Evolutionary conservation across 2,329 filamentous ascomycete species (phyloP).

Genomic region (Tothia fuscella): DNA sequence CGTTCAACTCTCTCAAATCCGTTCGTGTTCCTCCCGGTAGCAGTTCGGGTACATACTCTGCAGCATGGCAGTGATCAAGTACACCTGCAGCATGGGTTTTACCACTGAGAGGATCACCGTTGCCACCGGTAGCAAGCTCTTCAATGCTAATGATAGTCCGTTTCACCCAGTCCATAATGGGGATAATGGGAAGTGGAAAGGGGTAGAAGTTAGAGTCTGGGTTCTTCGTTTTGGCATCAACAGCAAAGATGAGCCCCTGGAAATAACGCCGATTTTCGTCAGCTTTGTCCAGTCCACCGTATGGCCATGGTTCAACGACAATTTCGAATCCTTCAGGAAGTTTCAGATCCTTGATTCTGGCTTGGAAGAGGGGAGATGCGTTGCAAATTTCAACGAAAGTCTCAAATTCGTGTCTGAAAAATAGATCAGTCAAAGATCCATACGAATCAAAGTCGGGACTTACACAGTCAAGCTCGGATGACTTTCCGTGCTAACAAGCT

Average conservation of each 20-base stretch:
- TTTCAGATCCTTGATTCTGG: background rate
- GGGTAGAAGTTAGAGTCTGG: constrained; percentile 29
- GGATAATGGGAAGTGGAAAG: constrained; percentile 27
- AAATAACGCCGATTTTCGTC: background rate
- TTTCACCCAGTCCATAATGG: constrained; percentile 25
- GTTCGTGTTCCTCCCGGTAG: constrained; percentile 23
- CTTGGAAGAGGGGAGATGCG: background rate
- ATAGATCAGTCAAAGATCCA: background rate
- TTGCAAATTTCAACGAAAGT: background rate
- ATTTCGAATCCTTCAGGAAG: background rate
- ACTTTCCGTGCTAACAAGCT: background rate
- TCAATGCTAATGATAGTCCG: constrained; percentile 25
- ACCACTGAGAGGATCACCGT: background rate
- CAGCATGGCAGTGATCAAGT: constrained; percentile 14
- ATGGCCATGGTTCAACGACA: background rate
- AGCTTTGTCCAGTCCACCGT: background rate
- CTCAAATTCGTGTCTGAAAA: background rate
- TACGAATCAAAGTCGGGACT: background rate
- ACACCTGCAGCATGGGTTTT: constrained; percentile 28
- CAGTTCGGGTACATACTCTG: constrained; percentile 37
- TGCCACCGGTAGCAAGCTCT: constrained; percentile 22
- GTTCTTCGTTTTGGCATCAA: constrained; percentile 14
- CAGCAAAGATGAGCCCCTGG: background rate
- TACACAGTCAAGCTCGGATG: background rate
- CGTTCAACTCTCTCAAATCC: constrained; percentile 54